These are phyloP conservation scores for Massospora cicadina DNA, from an alignment of 371 early-diverging fungal genomes.

Conservation along the genomic window DNA sequence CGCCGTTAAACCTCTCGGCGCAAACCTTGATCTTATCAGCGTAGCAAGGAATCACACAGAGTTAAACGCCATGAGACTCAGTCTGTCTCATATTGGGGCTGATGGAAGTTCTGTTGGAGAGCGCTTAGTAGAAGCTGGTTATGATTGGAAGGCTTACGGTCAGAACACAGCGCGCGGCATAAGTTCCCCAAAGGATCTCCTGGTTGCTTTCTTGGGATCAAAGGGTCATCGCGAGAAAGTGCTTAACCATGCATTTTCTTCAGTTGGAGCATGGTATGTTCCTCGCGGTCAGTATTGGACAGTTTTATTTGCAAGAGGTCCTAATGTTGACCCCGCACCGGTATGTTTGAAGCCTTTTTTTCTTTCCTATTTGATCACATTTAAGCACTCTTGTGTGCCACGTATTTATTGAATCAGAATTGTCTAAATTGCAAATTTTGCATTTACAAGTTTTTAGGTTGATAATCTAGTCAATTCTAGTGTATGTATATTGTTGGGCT, in stretches of 20 bases:
- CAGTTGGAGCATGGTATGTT: background rate
- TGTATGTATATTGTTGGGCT: no score
- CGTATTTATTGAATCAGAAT: no score
- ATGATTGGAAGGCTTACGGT: slow-evolving; percentile 3
- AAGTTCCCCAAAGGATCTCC: background rate
- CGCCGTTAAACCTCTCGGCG: background rate
- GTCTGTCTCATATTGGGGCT: background rate
- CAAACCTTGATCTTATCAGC: background rate
- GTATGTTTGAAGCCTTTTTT: no score
- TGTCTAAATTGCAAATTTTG: no score
- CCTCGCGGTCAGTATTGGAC: slow-evolving; percentile 1
- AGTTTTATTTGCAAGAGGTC: background rate
- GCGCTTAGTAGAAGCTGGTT: background rate
- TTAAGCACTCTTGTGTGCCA: no score
- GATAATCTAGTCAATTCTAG: no score
- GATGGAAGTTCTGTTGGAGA: background rate
- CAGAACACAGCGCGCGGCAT: background rate
- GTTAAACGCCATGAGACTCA: background rate
- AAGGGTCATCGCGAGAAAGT: slow-evolving; percentile 4
- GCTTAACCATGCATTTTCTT: background rate
- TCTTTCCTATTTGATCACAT: no score
- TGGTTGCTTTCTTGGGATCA: background rate
- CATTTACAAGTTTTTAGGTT: no score
- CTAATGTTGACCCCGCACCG: background rate
- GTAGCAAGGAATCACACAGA: slow-evolving; percentile 1